Base-by-base conservation (phyloP, 441 rosid genomes). In the Arabidopsis hybrid region DNA sequence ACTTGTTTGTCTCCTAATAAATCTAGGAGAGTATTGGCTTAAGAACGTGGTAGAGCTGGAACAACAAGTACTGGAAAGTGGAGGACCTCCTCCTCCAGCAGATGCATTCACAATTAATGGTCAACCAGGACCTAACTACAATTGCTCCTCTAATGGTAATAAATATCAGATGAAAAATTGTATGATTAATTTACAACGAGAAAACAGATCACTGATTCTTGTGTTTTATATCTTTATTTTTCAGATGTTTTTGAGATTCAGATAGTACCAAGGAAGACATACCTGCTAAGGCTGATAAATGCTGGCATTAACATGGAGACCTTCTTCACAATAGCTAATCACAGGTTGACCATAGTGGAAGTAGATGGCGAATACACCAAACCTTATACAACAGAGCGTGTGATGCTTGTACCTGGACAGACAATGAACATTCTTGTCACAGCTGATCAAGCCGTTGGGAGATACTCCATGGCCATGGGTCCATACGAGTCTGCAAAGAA, bases 391-490 rank as follows among this genome's bases (percentile, higher is more conserved):
- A 87, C 91, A 1, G 87, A 83, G 70, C 86, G 76, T 1, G 91
- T 93, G 76, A 91, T 93, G 98, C 84, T 93, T 36, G 94, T 88
- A 60, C 97, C 97, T 0, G 98, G 97, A 40, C 98, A 93, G 84
- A 93, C 98, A 3, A 85, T 93, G 84, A 90, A 83, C 65, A 87
- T 93, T 65, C 92, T 93, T 2, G 91, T 91, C 74, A 81, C 88
- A 6, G 91, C 96, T 3, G 88, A 93, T 81, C 96, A 91, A 74
- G 68, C 88, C 45, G 77, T 77, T 7, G 90, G 86, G 78, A 85
- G 64, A 81, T 91, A 93, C 85, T 88, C 90, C 76, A 91, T 91
- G 78, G 89, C 91, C 63, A 83, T 87, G 85, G 96, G 97, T 62
- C 96, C 97, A 11, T 91, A 88, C 64, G 79, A 84, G 85, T 90